Evolutionary conservation across 352 stramenopile species (phyloP).

Genomic region (Phytophthora pini): DNA sequence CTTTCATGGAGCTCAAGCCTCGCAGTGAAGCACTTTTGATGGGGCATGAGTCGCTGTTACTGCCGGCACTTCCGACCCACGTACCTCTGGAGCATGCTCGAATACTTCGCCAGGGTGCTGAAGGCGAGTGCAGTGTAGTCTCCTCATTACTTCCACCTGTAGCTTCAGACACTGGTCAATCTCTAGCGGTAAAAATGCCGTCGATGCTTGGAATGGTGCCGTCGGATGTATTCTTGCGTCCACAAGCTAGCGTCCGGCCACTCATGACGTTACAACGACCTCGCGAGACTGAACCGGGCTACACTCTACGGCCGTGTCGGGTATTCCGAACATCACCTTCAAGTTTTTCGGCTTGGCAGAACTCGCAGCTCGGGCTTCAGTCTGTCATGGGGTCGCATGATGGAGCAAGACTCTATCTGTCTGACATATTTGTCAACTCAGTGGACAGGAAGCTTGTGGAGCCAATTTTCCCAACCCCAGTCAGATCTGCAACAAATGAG

Average conservation of each 20-base stretch:
- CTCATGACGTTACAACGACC: constrained; percentile 42
- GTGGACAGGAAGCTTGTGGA: constrained; percentile 29
- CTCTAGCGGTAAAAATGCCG: constrained; percentile 10
- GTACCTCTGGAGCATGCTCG: constrained; percentile 55
- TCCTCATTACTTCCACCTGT: constrained; percentile 9
- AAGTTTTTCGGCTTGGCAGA: constrained; percentile 42
- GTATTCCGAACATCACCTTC: constrained; percentile 52
- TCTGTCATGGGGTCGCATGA: constrained; percentile 36
- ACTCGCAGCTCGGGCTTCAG: constrained; percentile 48
- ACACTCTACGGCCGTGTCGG: constrained; percentile 52
- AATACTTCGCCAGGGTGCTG: constrained; percentile 47
- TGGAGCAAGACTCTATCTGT: constrained; percentile 26
- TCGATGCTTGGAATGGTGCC: constrained; percentile 56
- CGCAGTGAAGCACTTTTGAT: constrained; percentile 72
- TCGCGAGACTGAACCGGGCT: constrained; percentile 62
- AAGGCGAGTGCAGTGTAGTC: constrained; percentile 50
- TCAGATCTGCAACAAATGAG: constrained; percentile 1
- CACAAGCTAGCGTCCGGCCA: constrained; percentile 58
- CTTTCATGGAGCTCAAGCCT: constrained; percentile 68
- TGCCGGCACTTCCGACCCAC: constrained; percentile 69
- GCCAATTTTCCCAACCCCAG: constrained; percentile 12
- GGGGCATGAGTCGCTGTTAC: constrained; percentile 60
- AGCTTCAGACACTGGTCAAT: constrained; percentile 1
- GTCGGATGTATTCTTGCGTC: constrained; percentile 54
- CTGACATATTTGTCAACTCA: constrained; percentile 26